Evolutionary conservation across 1,139 yeast species (phyloP).

Genomic region (Pichia sp.): DNA sequence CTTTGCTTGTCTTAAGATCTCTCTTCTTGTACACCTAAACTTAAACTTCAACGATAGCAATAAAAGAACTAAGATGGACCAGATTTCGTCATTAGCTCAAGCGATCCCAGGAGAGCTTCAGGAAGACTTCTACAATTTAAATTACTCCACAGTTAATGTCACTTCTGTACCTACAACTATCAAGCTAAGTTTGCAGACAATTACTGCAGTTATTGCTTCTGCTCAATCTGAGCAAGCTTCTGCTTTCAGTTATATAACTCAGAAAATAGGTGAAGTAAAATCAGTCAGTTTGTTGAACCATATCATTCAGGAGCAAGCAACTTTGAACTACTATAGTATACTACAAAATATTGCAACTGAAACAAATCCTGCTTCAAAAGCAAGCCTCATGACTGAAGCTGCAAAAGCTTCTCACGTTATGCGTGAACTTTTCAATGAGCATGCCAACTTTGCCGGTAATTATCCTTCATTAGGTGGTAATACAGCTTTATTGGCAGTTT

Average conservation of each 20-base stretch:
- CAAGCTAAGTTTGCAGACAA: constrained; percentile 12
- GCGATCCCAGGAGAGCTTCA: neutral
- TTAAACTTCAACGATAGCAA: no score
- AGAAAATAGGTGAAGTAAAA: constrained; percentile 22
- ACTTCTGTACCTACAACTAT: constrained; percentile 14
- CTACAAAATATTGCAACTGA: constrained; percentile 36
- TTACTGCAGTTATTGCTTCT: constrained; percentile 15
- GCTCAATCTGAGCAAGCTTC: constrained; percentile 9
- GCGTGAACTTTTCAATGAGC: constrained; percentile 21
- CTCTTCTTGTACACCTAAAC: no score
- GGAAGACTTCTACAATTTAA: neutral
- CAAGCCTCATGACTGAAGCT: constrained; percentile 32
- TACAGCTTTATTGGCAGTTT: constrained; percentile 41
- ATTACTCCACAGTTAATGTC: constrained; percentile 13
- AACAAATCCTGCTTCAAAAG: constrained; percentile 28
- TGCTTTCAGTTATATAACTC: constrained; percentile 14
- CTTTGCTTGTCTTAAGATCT: no score
- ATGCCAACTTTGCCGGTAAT: constrained; percentile 34
- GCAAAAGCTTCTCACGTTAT: constrained; percentile 32
- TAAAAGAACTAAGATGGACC: no score
- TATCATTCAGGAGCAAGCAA: constrained; percentile 34
- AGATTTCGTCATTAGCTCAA: neutral
- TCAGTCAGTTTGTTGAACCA: constrained; percentile 22
- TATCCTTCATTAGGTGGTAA: constrained; percentile 41
- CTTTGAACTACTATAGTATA: constrained; percentile 31